Evolutionary conservation across 371 early-diverging fungal genomes (phyloP), one percentile per base, ranked within the genome.

Genomic region (Mortierella sp.): DNA sequence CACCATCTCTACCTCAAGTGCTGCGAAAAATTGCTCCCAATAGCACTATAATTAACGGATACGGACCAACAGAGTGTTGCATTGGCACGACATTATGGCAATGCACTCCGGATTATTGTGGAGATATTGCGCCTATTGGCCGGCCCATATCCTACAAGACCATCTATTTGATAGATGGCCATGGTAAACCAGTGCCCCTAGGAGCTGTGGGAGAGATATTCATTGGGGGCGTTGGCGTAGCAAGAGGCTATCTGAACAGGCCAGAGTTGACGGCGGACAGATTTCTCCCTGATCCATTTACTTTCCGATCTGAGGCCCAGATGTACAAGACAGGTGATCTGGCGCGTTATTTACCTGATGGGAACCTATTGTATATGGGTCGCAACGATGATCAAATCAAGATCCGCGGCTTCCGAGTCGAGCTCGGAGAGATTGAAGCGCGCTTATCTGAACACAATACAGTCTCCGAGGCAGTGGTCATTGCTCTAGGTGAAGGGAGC

Each of bases 281-380:
- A 23, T 64, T 64, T 50, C 23, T 50, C 1, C n/a, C 56, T 11
- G 54, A 64, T 41, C 50, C 56, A 27, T 55, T 55, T 30, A 17
- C n/a, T 19, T 7, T 17, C 8, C 21, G 30, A 7, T 1, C 5
- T 1, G 50, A 27, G 6, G 55, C 53, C 1, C 65, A 72, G 7
- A 54, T 80, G 48, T 83, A 81, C 72, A 42, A 39, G 17, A 79
- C 83, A 9, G 83, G 83, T 15, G 83, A 83, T 43, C 28, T 78
- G 32, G 81, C 28, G 8, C 44, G 75, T 6, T 69, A 46, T 17
- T 55, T 59, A 3, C 64, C 64, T 2, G 55, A 34, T 11, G 34
- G 34, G 7, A 34, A 34, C 34, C 5, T 34, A 7, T 5, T 34
- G 5, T 34, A 34, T 11, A 5, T 63, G 15, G 60, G 72, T 28